These are phyloP conservation scores for Cercospora sp. DNA, from an alignment of 2,329 filamentous ascomycete species.

Conservation along the genomic window DNA sequence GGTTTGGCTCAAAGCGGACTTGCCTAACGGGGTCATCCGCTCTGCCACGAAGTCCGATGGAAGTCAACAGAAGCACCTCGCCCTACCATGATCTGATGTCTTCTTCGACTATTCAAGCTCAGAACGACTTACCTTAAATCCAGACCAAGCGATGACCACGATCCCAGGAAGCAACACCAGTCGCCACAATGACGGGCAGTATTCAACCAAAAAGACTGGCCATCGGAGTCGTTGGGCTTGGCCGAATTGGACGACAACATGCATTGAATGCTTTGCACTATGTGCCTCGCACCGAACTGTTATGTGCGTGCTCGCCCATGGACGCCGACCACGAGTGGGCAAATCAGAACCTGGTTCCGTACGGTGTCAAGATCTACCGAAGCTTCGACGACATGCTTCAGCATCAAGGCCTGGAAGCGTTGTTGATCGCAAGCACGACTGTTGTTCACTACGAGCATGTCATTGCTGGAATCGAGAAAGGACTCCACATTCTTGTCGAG, in stretches of 20 bases:
- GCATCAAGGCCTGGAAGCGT: conserved; percentile 56
- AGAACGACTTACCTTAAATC: not conserved
- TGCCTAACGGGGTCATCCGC: conserved; percentile 2
- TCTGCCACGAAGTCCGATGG: not conserved
- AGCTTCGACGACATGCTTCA: conserved; percentile 59
- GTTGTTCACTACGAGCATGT: conserved; percentile 59
- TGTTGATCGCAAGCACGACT: conserved; percentile 57
- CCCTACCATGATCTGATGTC: not conserved
- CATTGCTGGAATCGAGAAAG: conserved; percentile 56
- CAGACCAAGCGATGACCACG: too few relatives aligned
- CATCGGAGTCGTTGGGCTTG: conserved; percentile 25
- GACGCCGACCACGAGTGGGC: conserved; percentile 49
- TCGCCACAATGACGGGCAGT: not conserved
- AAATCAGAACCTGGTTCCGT: conserved; percentile 50
- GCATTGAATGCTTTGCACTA: conserved; percentile 45
- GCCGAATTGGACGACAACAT: conserved; percentile 24
- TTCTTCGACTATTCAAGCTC: not conserved
- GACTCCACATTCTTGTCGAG: conserved; percentile 60
- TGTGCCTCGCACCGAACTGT: conserved; percentile 46
- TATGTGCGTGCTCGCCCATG: conserved; percentile 48
- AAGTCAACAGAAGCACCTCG: not conserved
- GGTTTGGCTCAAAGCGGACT: not conserved
- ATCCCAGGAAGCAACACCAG: not conserved
- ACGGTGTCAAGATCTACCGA: conserved; percentile 55
- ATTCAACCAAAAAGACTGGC: conserved; percentile 12